Evolutionary conservation across 148 eudicot species (phyloP).

Genomic region (Cornus suecica): DNA sequence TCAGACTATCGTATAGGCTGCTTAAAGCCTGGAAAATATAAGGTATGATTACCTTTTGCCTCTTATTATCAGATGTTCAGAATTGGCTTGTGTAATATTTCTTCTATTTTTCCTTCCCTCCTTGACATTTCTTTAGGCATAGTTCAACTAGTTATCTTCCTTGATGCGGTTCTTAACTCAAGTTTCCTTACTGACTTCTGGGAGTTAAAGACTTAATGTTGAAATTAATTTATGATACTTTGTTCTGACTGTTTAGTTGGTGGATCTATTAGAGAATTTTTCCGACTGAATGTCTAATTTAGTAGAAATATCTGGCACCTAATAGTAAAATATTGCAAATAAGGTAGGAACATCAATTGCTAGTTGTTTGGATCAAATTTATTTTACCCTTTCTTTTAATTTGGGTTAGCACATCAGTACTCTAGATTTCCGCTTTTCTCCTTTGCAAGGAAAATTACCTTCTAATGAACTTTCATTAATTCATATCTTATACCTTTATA

Average conservation of each 20-base stretch:
- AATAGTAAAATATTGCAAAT: neutral
- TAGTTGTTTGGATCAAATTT: neutral
- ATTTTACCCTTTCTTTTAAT: too few relatives aligned
- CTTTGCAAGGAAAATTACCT: too few relatives aligned
- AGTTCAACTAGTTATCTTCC: neutral
- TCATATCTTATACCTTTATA: too few relatives aligned
- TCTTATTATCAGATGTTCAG: neutral
- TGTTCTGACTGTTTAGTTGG: neutral
- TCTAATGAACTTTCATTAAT: too few relatives aligned
- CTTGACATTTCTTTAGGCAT: neutral
- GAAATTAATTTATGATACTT: neutral
- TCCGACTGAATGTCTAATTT: neutral
- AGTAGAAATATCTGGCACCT: neutral
- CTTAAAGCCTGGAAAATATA: slow-evolving; percentile 81
- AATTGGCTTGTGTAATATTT: neutral
- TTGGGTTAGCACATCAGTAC: neutral
- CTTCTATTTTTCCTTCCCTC: neutral
- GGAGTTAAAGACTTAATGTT: neutral
- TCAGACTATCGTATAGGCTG: slow-evolving; percentile 88
- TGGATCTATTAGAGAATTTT: neutral
- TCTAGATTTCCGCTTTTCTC: too few relatives aligned
- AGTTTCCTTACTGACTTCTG: neutral
- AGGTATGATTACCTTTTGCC: slow-evolving; percentile 38
- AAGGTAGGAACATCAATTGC: too few relatives aligned
- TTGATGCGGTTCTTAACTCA: neutral